Conservation (phyloP, 2,329 filamentous ascomycete genomes). For the Cladosporium sp. region DNA sequence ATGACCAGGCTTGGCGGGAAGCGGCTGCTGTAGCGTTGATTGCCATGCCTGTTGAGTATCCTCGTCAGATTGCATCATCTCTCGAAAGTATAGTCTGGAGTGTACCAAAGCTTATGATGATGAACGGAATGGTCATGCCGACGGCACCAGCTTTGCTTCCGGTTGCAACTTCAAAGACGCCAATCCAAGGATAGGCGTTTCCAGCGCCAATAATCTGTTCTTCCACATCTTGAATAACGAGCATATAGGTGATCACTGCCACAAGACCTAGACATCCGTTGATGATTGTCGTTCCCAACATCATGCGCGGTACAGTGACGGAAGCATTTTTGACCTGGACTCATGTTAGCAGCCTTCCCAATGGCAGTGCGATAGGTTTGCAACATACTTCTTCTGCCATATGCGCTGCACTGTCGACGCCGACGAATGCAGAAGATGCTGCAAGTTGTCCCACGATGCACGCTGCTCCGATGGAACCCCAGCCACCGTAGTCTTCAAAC, state of each 20-base stretch:
- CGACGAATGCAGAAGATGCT: slow-evolving; percentile 13
- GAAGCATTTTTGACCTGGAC: slow-evolving; percentile 20
- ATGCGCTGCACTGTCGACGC: slow-evolving; percentile 3
- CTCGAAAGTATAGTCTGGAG: not conserved
- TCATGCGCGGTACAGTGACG: slow-evolving; percentile 41
- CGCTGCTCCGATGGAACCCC: slow-evolving; percentile 37
- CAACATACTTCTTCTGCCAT: slow-evolving; percentile 22
- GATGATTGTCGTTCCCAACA: slow-evolving; percentile 41
- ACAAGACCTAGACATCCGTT: slow-evolving; percentile 44
- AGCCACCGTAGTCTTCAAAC: slow-evolving; percentile 39
- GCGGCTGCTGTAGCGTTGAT: slow-evolving; percentile 18
- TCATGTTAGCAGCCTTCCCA: not conserved
- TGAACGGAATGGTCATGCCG: slow-evolving; percentile 18
- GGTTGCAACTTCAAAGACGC: slow-evolving; percentile 26
- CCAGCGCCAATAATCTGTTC: slow-evolving; percentile 10
- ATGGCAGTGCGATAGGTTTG: not conserved
- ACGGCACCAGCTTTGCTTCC: slow-evolving; percentile 19
- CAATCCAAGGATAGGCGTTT: slow-evolving; percentile 31
- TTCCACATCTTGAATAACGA: slow-evolving; percentile 37
- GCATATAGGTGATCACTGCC: slow-evolving; percentile 38
- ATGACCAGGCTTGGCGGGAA: slow-evolving; percentile 40
- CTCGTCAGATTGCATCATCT: not conserved
- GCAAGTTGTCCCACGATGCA: slow-evolving; percentile 36
- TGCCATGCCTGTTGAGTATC: slow-evolving; percentile 23
- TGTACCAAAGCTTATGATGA: not conserved